phyloP scores from a whole-genome alignment of 345 rosid genomes.

The Cardamine occulta region DNA sequence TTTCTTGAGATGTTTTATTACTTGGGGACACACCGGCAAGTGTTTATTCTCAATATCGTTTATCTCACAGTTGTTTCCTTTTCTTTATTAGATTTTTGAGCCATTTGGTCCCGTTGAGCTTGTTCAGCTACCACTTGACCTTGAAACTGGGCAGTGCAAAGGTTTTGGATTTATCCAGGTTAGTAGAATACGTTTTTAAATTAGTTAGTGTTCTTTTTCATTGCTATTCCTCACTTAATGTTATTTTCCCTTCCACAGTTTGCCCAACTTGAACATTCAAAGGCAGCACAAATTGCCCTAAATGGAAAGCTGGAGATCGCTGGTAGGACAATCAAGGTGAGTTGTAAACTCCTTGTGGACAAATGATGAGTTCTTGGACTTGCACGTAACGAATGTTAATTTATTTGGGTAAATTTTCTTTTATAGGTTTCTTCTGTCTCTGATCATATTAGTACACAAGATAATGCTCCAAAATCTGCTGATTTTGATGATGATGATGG shows the following conservation, averaged over 20 bases:
- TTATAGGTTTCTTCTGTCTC: constrained; percentile 88
- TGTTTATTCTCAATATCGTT: background rate
- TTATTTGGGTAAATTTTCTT: background rate
- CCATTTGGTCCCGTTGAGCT: constrained; percentile 95
- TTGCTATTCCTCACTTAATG: background rate
- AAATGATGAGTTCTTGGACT: constrained; percentile 5
- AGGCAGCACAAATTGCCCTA: constrained; percentile 79
- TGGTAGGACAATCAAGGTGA: constrained; percentile 87
- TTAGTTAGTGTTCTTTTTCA: constrained; percentile 23
- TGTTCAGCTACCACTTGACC: constrained; percentile 91
- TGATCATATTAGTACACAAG: constrained; percentile 85
- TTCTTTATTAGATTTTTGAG: constrained; percentile 71
- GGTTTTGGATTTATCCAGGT: constrained; percentile 98
- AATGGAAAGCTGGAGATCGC: constrained; percentile 95
- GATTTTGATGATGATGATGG: constrained; percentile 98
- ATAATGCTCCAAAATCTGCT: constrained; percentile 71
- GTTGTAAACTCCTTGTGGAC: constrained; percentile 8
- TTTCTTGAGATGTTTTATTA: background rate
- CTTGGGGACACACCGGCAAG: background rate
- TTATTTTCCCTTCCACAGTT: constrained; percentile 53
- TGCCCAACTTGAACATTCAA: constrained; percentile 89
- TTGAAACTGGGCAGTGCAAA: constrained; percentile 92
- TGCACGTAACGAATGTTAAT: background rate
- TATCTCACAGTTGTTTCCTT: constrained; percentile 4
- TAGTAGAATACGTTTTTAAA: constrained; percentile 37